Evolutionary conservation across 805 yeast species (phyloP).

Genomic region (Lipomyces japonicus): DNA sequence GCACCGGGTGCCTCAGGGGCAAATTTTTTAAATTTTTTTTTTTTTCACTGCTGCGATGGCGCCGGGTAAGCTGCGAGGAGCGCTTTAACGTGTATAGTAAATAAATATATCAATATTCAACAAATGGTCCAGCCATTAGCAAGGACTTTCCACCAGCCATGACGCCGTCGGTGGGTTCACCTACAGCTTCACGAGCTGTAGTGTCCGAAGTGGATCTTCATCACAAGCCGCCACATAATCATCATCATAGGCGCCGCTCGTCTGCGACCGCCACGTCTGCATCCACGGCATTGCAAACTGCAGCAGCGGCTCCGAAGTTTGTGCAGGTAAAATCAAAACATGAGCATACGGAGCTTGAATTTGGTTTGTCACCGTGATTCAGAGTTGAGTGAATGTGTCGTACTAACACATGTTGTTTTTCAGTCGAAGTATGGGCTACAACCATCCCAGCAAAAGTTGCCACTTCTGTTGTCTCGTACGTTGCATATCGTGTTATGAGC

Average conservation of each 20-base stretch:
- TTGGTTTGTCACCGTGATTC: constrained; percentile 3
- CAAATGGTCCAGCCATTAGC: background rate
- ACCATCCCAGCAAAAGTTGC: constrained; percentile 36
- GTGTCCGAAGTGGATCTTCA: constrained; percentile 5
- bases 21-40: background rate
- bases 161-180: constrained; percentile 14
- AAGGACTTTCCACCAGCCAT: background rate
- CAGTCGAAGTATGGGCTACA: constrained; percentile 36
- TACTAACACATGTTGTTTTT: background rate
- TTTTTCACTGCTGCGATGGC: background rate
- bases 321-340: constrained; percentile 12
- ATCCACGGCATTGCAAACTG: background rate
- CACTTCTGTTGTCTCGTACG: constrained; percentile 31
- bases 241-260: constrained; percentile 13
- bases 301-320: background rate
- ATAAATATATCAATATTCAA: background rate
- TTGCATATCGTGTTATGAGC: background rate
- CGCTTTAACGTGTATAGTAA: background rate
- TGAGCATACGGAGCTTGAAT: constrained; percentile 18
- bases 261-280: background rate
- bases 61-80: background rate
- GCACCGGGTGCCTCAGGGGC: too few species aligned
- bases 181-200: background rate
- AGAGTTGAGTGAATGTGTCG: background rate
- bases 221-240: constrained; percentile 21